These are phyloP conservation scores for Macadamia integrifolia DNA, from an alignment of 164 flowering plant species.

Conservation along the genomic window DNA sequence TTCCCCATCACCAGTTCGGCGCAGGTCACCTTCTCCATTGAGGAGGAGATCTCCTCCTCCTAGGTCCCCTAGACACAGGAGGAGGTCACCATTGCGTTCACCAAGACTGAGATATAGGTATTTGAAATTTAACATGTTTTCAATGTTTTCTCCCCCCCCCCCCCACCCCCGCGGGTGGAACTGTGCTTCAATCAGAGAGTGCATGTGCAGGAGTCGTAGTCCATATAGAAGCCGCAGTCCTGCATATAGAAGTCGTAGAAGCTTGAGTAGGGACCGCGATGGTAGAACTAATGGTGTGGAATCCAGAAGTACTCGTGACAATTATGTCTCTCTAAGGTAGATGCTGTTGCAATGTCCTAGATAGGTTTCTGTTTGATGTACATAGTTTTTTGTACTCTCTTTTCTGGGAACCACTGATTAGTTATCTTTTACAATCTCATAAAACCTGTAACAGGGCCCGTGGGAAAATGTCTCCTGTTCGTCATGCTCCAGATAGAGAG, in stretches of 20 bases:
- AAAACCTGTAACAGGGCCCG: slow-evolving; percentile 21
- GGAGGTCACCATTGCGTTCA: slow-evolving; percentile 42
- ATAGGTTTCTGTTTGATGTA: background rate
- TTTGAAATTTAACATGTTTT: background rate
- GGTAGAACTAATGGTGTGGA: slow-evolving; percentile 18
- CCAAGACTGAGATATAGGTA: slow-evolving; percentile 46
- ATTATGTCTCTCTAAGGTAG: slow-evolving; percentile 23
- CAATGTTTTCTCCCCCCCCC: background rate
- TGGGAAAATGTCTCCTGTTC: slow-evolving; percentile 33
- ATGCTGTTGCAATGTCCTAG: background rate
- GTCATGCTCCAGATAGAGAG: slow-evolving; percentile 21
- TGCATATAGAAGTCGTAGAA: slow-evolving; percentile 17
- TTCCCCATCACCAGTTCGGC: slow-evolving; percentile 18
- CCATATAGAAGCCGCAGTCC: slow-evolving; percentile 22
- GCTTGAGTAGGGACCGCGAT: slow-evolving; percentile 30
- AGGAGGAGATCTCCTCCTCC: slow-evolving; percentile 25
- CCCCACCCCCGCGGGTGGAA: slow-evolving; percentile 13
- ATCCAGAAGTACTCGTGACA: slow-evolving; percentile 14
- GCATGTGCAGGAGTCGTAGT: slow-evolving; percentile 23
- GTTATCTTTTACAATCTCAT: background rate
- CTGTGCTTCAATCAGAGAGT: background rate
- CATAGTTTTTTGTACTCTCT: background rate
- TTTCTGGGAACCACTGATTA: slow-evolving; percentile 22
- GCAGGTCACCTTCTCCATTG: slow-evolving; percentile 28
- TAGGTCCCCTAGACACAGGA: slow-evolving; percentile 28